Percentiles rank a stretch among this genome's conserved stretches.
These are phyloP conservation scores for Sugiyamaella chiloensis DNA, from an alignment of 805 yeast species.

Conservation along the genomic window DNA sequence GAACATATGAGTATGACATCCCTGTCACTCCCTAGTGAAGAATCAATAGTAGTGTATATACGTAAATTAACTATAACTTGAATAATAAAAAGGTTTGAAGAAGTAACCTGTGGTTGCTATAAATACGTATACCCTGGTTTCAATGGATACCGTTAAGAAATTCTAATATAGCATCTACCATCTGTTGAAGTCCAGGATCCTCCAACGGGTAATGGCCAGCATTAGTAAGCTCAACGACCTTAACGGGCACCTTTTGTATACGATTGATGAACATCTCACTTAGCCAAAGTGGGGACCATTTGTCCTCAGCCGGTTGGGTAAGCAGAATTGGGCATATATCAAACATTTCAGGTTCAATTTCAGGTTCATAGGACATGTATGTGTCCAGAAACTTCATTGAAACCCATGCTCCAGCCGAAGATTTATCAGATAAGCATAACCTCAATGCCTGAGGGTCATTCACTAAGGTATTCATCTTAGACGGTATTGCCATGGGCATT, in stretches of 20 bases:
- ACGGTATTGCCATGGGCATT: slow-evolving; percentile 4
- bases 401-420: slow-evolving; percentile 6
- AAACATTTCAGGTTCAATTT: slow-evolving; percentile 9
- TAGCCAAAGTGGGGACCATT: slow-evolving; percentile 7
- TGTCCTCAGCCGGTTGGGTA: slow-evolving; percentile 9
- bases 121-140: too few species aligned
- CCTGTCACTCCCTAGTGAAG: too few species aligned
- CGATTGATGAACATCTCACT: slow-evolving; percentile 4
- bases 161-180: slow-evolving; percentile 5
- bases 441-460: slow-evolving; percentile 4
- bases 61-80: too few species aligned
- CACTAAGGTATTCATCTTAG: slow-evolving; percentile 2
- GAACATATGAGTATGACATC: too few species aligned
- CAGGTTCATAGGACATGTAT: slow-evolving; percentile 2
- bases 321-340: slow-evolving; percentile 8
- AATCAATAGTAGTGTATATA: too few species aligned
- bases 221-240: slow-evolving; percentile 4
- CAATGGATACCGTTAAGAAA: too few species aligned
- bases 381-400: slow-evolving; percentile 6
- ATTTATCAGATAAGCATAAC: not conserved
- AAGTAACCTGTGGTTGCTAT: too few species aligned
- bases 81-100: too few species aligned
- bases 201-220: slow-evolving; percentile 11
- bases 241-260: slow-evolving; percentile 1
- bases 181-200: slow-evolving; percentile 11